Conservation (phyloP, 306 rosid species). For the Lathyrus sativus region DNA sequence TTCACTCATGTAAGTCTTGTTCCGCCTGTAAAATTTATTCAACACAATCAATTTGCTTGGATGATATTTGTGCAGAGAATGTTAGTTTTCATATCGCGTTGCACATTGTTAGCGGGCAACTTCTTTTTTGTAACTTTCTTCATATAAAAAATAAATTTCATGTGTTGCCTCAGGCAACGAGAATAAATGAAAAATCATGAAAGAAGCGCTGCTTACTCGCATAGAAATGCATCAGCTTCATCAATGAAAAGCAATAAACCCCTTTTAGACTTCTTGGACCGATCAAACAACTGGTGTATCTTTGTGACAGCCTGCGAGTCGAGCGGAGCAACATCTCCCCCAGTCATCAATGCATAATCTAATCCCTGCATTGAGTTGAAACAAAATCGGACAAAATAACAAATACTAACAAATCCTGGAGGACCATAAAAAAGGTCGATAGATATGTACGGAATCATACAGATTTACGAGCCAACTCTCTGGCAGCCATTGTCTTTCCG, state of each 20-base stretch:
- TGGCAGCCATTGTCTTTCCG: conserved; percentile 98
- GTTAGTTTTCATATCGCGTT: neutral
- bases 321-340: conserved; percentile 98
- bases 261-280: conserved; percentile 83
- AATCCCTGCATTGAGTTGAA: conserved; percentile 61
- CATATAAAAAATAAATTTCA: neutral
- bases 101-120: no score
- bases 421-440: neutral
- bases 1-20: conserved; percentile 98
- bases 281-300: conserved; percentile 94
- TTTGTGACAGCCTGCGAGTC: conserved; percentile 98
- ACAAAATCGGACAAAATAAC: conserved; percentile 4
- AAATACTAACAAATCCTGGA: neutral
- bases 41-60: conserved; percentile 32
- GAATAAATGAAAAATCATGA: conserved; percentile 18
- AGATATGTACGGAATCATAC: conserved; percentile 51
- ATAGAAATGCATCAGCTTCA: conserved; percentile 98
- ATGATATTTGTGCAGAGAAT: conserved; percentile 11
- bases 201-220: conserved; percentile 74
- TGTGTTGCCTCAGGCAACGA: no score
- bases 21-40: conserved; percentile 67
- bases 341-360: conserved; percentile 98
- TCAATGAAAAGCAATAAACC: conserved; percentile 96
- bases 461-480: conserved; percentile 93
- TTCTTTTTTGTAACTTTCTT: no score